Base-by-base conservation (phyloP, 306 rosid genomes). In the Malus fusca region DNA sequence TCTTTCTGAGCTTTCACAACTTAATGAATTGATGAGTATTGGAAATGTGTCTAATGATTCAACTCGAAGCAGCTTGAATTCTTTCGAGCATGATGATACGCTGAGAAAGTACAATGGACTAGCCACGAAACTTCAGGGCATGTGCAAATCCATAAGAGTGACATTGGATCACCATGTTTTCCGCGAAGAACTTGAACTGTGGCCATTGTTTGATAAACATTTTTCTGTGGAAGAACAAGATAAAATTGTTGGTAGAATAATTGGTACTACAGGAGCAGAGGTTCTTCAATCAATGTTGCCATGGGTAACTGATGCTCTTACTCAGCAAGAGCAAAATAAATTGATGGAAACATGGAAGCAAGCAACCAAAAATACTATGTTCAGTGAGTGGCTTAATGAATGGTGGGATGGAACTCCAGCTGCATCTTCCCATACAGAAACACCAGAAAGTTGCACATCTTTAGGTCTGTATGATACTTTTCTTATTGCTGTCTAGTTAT, bases 261-360 rank as follows among this genome's bases (percentile, higher is more conserved):
- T 92, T 83, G 98, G 98, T 72, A 92, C 98, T 63, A 92, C 98
- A 37, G 98, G 98, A 63, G 98, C 98, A 68, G 98, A 92, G 86
- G 98, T 92, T 75, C 96, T 92, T 66, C 98, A 92, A 75, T 90
- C 96, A 76, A 92, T 92, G 96, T 81, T 92, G 78, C 98, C 98
- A 1, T 92, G 98, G 98, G 98, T 92, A 63, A 92, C 98, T 82
- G 82, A 90, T 80, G 98, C 96, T 62, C 98, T 92, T 73, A 92
- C 94, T 71, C 83, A 86, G 84, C 92, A 92, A 64, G 98, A 92
- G 82, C 98, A 92, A 75, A 92, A 86, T 89, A 85, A 87, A 81
- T 56, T 90, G 94, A 90, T 92, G 94, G 94, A 92, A 76, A 92
- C 94, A 35, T 90, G 96, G 98, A 92, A 90, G 84, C 98, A 92